Evolutionary conservation across 2,329 filamentous ascomycete genomes (phyloP).

Genomic region (Epicoccum sorghinum): DNA sequence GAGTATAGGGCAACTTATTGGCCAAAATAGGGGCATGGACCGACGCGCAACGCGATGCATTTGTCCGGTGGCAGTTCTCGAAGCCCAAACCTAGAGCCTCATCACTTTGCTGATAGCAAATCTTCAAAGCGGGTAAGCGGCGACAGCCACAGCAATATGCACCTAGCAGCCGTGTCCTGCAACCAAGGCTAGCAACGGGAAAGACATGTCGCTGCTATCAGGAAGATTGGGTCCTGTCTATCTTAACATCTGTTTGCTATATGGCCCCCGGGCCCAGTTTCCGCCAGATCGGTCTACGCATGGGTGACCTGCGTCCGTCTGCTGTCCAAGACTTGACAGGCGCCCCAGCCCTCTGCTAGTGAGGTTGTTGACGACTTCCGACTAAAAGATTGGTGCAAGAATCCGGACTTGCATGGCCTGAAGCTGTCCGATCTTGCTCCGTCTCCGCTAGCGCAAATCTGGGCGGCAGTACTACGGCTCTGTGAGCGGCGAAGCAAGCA

Average conservation of each 20-base stretch:
- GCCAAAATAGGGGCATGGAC: conserved; percentile 38
- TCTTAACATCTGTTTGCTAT: conserved; percentile 14
- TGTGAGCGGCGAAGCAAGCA: conserved; percentile 6
- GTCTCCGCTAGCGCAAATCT: conserved; percentile 9
- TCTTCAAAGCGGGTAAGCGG: conserved; percentile 31
- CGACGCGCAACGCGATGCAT: conserved; percentile 40
- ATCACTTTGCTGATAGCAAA: conserved; percentile 32
- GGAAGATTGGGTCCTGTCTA: conserved; percentile 26
- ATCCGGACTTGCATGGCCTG: conserved; percentile 8
- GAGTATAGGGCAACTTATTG: conserved; percentile 36
- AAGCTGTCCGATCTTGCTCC: conserved; percentile 5
- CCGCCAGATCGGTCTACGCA: conserved; percentile 8
- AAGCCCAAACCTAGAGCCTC: conserved; percentile 35
- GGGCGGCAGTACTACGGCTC: conserved; percentile 5
- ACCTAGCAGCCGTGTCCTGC: conserved; percentile 23
- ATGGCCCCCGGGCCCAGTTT: conserved; percentile 12
- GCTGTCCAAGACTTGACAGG: conserved; percentile 10
- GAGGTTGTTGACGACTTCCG: neutral
- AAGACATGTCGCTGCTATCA: conserved; percentile 15
- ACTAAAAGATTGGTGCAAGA: conserved; percentile 19
- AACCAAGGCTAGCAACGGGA: conserved; percentile 25
- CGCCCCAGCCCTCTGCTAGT: conserved; percentile 8
- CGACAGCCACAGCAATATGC: conserved; percentile 30
- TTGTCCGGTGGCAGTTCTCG: conserved; percentile 31
- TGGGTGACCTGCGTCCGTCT: conserved; percentile 12